phyloP scores from a whole-genome alignment of 495 filamentous ascomycete genomes.

The Penicillium daleae region DNA sequence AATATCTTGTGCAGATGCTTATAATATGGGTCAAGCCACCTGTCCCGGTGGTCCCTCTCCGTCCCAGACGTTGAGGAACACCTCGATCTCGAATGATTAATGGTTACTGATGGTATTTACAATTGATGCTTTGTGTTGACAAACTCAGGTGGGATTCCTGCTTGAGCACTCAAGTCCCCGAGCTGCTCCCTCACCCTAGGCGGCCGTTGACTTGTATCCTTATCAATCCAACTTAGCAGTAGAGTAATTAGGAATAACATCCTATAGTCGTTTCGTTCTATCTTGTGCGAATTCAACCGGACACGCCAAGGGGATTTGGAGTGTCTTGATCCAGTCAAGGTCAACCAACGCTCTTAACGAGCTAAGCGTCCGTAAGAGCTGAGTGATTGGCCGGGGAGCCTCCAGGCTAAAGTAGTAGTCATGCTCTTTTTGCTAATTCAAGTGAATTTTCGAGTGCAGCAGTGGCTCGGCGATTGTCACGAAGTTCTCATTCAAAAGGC shows the following conservation, averaged over 20 bases:
- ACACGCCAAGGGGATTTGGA: background rate
- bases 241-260: background rate
- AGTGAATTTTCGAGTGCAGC: constrained; percentile 23
- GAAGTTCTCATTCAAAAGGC: constrained; percentile 17
- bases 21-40: constrained; percentile 1
- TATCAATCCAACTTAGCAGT: background rate
- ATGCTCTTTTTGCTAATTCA: constrained; percentile 10
- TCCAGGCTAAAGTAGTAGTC: background rate
- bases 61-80: background rate
- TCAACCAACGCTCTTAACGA: background rate
- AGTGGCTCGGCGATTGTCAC: constrained; percentile 20
- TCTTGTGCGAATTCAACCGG: background rate
- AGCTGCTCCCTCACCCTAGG: background rate
- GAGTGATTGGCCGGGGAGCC: constrained; percentile 14
- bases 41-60: background rate
- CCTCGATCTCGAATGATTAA: background rate
- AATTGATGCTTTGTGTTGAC: background rate
- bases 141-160: background rate
- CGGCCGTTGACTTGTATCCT: background rate
- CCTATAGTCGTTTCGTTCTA: background rate
- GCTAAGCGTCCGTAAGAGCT: constrained; percentile 14
- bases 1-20: background rate
- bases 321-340: background rate
- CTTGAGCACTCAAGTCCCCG: background rate
- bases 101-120: background rate